A percentile compares a stretch with the other conserved stretches of the same genome.
These are phyloP conservation scores for Coemansia sp. DNA, from an alignment of 192 early-diverging fungal species.

Conservation along the genomic window DNA sequence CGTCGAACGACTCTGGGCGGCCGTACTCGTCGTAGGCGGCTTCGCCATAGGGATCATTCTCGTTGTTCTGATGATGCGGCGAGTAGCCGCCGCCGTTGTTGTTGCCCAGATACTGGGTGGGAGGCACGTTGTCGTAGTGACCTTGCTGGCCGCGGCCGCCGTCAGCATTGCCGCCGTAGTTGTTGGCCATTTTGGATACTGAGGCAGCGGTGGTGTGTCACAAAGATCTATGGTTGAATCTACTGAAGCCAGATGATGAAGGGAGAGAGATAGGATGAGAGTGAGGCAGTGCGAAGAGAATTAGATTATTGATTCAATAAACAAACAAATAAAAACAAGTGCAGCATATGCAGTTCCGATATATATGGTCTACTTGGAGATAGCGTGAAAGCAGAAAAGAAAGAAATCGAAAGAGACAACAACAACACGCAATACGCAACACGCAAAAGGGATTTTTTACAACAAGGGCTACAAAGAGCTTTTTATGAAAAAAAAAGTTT, in stretches of 20 bases:
- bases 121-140: conserved; percentile 48
- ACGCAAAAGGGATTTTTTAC: conserved; percentile 1
- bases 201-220: neutral
- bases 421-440: neutral
- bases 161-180: conserved; percentile 27
- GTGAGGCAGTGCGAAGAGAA: neutral
- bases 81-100: conserved; percentile 21
- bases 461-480: conserved; percentile 1
- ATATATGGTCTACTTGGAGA: neutral
- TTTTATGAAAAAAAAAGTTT: neutral
- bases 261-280: neutral
- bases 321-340: too few relatives aligned
- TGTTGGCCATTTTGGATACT: conserved; percentile 29
- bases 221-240: conserved; percentile 3
- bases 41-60: conserved; percentile 53
- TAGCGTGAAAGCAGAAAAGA: neutral
- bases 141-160: conserved; percentile 34
- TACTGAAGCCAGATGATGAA: neutral
- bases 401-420: neutral
- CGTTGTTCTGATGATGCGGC: conserved; percentile 20
- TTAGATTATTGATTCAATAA: too few relatives aligned
- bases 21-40: conserved; percentile 44
- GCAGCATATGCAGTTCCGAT: too few relatives aligned
- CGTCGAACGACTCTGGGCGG: conserved; percentile 57
- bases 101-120: conserved; percentile 52